Conservation (phyloP, 805 yeast species). For the Sungouiella thailandica region DNA sequence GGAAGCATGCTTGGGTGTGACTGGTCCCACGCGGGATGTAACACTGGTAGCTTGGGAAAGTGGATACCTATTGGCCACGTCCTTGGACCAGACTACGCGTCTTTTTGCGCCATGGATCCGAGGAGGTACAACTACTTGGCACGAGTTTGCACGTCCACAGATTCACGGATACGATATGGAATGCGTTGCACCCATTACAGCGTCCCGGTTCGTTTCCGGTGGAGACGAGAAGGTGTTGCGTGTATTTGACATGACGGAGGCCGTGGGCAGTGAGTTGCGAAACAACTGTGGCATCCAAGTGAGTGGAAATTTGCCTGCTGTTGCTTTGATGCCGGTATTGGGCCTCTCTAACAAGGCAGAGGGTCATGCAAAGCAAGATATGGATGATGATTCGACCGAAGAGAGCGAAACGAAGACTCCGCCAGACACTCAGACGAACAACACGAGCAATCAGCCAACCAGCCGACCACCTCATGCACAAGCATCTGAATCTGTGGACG, state of each 20-base stretch:
- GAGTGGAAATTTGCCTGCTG: slow-evolving; percentile 54
- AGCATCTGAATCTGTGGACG: slow-evolving; percentile 42
- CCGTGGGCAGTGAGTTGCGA: slow-evolving; percentile 60
- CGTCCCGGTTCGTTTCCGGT: slow-evolving; percentile 74
- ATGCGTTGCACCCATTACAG: slow-evolving; percentile 58
- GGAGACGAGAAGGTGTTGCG: slow-evolving; percentile 94
- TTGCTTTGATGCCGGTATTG: slow-evolving; percentile 87
- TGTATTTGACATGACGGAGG: slow-evolving; percentile 81
- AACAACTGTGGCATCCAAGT: slow-evolving; percentile 45
- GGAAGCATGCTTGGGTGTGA: slow-evolving; percentile 51
- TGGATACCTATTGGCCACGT: slow-evolving; percentile 72
- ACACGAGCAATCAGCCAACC: no score
- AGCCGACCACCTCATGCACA: no score
- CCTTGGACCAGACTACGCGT: slow-evolving; percentile 92
- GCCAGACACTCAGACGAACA: no score
- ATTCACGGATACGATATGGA: slow-evolving; percentile 98
- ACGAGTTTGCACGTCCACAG: slow-evolving; percentile 94
- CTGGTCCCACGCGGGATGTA: slow-evolving; percentile 72
- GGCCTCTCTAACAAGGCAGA: slow-evolving; percentile 89
- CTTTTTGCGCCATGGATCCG: slow-evolving; percentile 60
- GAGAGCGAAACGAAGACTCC: slow-evolving; percentile 19
- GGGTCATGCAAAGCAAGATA: slow-evolving; percentile 33
- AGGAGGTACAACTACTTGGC: slow-evolving; percentile 48
- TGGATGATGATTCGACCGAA: slow-evolving; percentile 39
- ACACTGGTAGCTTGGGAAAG: slow-evolving; percentile 76